Base-by-base conservation (phyloP, 1,139 yeast genomes). In the Suhomyces bolitotheri region DNA sequence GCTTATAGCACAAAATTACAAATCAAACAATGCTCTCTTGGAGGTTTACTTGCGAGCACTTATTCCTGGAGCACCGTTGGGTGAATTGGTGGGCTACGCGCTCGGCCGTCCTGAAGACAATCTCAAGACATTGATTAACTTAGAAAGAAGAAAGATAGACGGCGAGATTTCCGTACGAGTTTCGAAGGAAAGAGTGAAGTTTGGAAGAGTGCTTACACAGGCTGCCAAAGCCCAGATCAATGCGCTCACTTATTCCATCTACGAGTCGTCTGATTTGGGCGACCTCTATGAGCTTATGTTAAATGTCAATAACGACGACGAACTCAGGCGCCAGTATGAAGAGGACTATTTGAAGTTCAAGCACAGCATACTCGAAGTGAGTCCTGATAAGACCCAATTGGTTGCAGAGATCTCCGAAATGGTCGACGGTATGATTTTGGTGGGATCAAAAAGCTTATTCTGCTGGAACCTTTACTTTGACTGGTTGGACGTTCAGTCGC, bases 391-490 rank as follows among this genome's bases (percentile, higher is more conserved):
- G 12, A 40, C 39, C 4, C 30, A 43, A 1, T 55, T 72, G 33
- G 60, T 62, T n/a, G 47, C 47, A 2, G 71, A 75, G 27, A 64
- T 88, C 4, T 64, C 64, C 33, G 77, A 75, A 9, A 70, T 79
- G 71, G 78, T 80, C 1, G 82, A 78, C 14, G 95, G 84, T 25
- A 77, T 90, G 81, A 78, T 89, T 3, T 61, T 82, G 17, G 77
- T 92, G 10, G 73, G 76, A 26, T 76, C 81, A 11, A 70, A 73
- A 1, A 78, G 81, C 16, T 63, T 74, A 19, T 64, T 76, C 25
- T 88, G 92, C 1, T 92, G 96, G 95, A 70, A 74, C 32, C 54
- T 83, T 10, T 79, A 78, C 48, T 77, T 89, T 47, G 96, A 92
- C 49, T 84, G 92, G 83, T 47, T 62, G 22, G 96, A 92, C 54